Base-by-base conservation (phyloP, 2,329 filamentous ascomycete genomes). In the Aureobasidium sp. region DNA sequence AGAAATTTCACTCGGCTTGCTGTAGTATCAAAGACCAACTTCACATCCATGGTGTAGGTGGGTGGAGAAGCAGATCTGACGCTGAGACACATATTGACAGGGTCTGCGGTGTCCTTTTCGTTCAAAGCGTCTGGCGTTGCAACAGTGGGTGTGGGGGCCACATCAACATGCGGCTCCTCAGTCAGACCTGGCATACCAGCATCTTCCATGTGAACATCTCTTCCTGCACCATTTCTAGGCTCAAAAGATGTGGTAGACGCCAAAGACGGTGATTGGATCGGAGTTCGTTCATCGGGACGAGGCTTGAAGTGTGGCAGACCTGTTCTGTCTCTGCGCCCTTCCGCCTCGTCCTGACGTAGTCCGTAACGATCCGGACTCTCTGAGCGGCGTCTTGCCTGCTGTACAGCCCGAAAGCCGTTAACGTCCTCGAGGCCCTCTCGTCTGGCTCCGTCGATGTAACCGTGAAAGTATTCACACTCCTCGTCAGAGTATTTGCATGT, bases 401-500 rank as follows among this genome's bases (percentile, higher is more conserved):
- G 47, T 27, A 49, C 5, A 19, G 45, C 25, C 25, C 4, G 17
- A 23, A 43, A 33, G n/a, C 38, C 51, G 19, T 55, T 55, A 8
- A 35, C 29, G 7, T 50, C 47, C 8, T 50, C 47, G 33, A 15
- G 27, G 3, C 13, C 29, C 37, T 19, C 50, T 43, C 27, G 31
- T 23, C 15, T 38, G 21, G 55, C 7, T 27, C 3, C 35, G 29
- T 51, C 31, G 19, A 17, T 9, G n/a, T 57, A 29, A 13, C 38
- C 8, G 17, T 57, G 59, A 11, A 25, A 29, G 10, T 50, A 61
- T 40, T 61, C 57, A 47, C 62, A 64, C 4, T 47, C 31, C 17
- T 60, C 37, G 21, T 43, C 62, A 21, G 38, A n/a, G 11, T 40
- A 49, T 19, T 31, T 59, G 47, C 62, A 64, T 38, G 17, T 21